These are phyloP conservation scores for Mollisia scopiformis DNA, from an alignment of 2,329 filamentous ascomycete species.

Conservation along the genomic window DNA sequence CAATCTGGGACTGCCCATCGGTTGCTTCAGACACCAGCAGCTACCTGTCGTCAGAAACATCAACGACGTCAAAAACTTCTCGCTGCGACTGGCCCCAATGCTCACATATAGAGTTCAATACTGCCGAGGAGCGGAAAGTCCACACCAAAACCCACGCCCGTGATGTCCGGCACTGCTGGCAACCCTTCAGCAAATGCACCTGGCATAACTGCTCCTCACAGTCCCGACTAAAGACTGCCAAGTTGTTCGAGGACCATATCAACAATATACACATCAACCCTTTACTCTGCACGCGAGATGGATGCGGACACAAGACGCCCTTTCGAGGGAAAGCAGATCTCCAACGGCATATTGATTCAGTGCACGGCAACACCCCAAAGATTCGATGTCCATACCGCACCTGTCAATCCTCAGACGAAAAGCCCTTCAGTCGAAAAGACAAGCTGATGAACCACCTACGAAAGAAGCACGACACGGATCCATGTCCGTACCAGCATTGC, in stretches of 20 bases:
- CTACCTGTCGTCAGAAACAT: too few species aligned
- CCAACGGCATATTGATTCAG: background rate
- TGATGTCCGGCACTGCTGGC: background rate
- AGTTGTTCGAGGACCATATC: background rate
- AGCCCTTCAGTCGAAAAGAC: background rate
- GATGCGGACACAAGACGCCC: background rate
- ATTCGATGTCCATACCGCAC: background rate
- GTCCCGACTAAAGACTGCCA: background rate
- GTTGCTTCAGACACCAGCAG: background rate
- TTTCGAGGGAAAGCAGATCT: slow-evolving; percentile 1
- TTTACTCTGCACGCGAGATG: background rate
- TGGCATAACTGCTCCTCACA: background rate
- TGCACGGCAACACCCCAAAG: background rate
- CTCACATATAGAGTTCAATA: background rate
- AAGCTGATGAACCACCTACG: background rate
- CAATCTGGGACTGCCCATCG: background rate
- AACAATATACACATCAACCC: slow-evolving; percentile 1
- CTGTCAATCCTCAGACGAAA: background rate
- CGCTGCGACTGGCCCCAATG: background rate
- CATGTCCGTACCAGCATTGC: background rate
- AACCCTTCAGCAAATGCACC: background rate
- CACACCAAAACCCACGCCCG: background rate
- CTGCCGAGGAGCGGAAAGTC: background rate
- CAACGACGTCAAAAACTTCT: background rate
- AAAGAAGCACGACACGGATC: background rate